phyloP scores from a whole-genome alignment of 2,329 filamentous ascomycete species.

The Cytospora piceae region DNA sequence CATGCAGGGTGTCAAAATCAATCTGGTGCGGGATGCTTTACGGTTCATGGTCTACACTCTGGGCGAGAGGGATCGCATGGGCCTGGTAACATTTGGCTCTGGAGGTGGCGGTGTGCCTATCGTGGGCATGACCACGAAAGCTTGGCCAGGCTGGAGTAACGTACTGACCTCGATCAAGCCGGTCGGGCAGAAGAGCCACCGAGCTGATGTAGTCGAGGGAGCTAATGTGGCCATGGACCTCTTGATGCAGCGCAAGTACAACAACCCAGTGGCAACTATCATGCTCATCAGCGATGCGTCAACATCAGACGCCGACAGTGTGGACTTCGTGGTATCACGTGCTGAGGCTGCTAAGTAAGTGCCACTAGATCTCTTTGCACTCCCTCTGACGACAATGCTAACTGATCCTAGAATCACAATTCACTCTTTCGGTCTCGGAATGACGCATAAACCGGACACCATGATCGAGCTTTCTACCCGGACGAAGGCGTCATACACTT shows the following conservation, averaged over 20 bases:
- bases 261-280: slow-evolving; percentile 93
- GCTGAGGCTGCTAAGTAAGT: slow-evolving; percentile 94
- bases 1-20: slow-evolving; percentile 99
- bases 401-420: slow-evolving; percentile 74
- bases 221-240: slow-evolving; percentile 98
- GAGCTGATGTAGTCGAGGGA: slow-evolving; percentile 95
- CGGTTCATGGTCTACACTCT: slow-evolving; percentile 90
- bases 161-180: slow-evolving; percentile 86
- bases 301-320: slow-evolving; percentile 89
- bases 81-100: slow-evolving; percentile 93
- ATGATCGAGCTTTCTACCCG: slow-evolving; percentile 97
- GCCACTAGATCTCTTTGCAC: background rate
- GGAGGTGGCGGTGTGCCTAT: slow-evolving; percentile 90
- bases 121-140: slow-evolving; percentile 97
- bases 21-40: slow-evolving; percentile 85
- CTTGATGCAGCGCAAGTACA: slow-evolving; percentile 95
- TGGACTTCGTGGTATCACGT: slow-evolving; percentile 95
- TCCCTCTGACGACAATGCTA: slow-evolving; percentile 30
- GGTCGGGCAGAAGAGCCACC: slow-evolving; percentile 93
- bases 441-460: slow-evolving; percentile 97
- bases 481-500: slow-evolving; percentile 96
- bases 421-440: slow-evolving; percentile 92
- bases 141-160: slow-evolving; percentile 89
- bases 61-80: slow-evolving; percentile 94
- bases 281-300: slow-evolving; percentile 97